A percentile compares a stretch with the other conserved stretches of the same genome.
phyloP scores from a whole-genome alignment of 371 early-diverging fungal genomes.

The Ordospora pajunii region DNA sequence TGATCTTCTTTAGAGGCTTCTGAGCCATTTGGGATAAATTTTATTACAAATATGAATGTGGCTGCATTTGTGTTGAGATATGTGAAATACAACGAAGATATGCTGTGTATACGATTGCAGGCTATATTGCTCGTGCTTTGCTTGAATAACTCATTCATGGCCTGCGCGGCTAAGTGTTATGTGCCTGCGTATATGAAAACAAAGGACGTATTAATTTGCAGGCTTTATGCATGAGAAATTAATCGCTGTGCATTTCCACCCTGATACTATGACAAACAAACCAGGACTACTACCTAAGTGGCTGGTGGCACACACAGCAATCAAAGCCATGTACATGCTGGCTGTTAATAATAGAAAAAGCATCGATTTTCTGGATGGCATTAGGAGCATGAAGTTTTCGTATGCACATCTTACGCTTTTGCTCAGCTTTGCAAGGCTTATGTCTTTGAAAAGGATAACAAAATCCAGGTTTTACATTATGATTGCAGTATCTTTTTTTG shows the following conservation, averaged over 20 bases:
- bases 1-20: conserved; percentile 38
- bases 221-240: background rate
- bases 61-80: background rate
- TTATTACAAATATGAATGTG: background rate
- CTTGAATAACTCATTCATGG: too few relatives aligned
- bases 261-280: conserved; percentile 2
- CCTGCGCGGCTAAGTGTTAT: too few relatives aligned
- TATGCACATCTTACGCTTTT: background rate
- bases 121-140: background rate
- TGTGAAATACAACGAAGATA: background rate
- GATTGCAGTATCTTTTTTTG: background rate
- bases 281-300: conserved; percentile 23
- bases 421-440: background rate
- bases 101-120: background rate
- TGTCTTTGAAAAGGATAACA: background rate
- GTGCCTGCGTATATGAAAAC: background rate
- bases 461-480: background rate
- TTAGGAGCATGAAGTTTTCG: background rate
- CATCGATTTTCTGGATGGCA: background rate
- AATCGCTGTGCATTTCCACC: background rate
- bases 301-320: background rate
- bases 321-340: background rate
- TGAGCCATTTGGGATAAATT: conserved; percentile 26
- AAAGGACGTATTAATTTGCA: background rate
- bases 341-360: background rate